phyloP scores from a whole-genome alignment of 768 basidiomycete species.

The Royoungia palumana region DNA sequence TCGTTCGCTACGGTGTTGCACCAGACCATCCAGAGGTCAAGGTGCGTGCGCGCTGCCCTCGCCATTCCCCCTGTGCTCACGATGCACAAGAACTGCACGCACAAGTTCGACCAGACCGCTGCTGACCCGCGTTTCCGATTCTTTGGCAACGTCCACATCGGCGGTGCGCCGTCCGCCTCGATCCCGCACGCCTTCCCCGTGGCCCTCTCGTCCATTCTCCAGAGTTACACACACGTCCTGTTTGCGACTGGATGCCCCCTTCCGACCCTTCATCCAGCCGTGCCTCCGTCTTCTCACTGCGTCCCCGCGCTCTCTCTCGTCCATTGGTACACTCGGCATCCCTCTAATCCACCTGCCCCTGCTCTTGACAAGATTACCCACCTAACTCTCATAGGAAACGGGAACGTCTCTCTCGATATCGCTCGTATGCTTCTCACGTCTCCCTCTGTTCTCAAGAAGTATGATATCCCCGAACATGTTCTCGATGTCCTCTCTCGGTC shows the following conservation, averaged over 20 bases:
- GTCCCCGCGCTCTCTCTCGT: constrained; percentile 81
- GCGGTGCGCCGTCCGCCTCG: constrained; percentile 29
- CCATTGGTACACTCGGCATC: constrained; percentile 96
- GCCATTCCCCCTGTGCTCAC: constrained; percentile 11
- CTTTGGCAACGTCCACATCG: constrained; percentile 86
- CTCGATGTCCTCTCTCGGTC: constrained; percentile 63
- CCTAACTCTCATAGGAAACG: constrained; percentile 86
- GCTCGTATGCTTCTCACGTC: constrained; percentile 85
- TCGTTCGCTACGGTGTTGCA: constrained; percentile 94
- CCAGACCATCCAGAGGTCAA: constrained; percentile 99
- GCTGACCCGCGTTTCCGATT: constrained; percentile 79
- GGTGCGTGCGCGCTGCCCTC: constrained; percentile 33
- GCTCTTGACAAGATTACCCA: constrained; percentile 63
- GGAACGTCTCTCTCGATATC: constrained; percentile 92
- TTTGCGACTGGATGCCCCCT: constrained; percentile 84
- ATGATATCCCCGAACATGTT: constrained; percentile 77
- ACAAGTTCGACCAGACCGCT: constrained; percentile 87
- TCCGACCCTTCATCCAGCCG: constrained; percentile 53
- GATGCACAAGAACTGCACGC: constrained; percentile 79
- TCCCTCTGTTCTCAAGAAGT: constrained; percentile 55
- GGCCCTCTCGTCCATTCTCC: constrained; percentile 56
- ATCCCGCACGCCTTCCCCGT: constrained; percentile 56
- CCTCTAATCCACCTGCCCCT: constrained; percentile 58
- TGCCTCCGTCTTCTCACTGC: constrained; percentile 48
- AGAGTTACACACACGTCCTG: constrained; percentile 80